phyloP scores from a whole-genome alignment of 768 basidiomycete genomes.

The Macrolepiota albuminosa region DNA sequence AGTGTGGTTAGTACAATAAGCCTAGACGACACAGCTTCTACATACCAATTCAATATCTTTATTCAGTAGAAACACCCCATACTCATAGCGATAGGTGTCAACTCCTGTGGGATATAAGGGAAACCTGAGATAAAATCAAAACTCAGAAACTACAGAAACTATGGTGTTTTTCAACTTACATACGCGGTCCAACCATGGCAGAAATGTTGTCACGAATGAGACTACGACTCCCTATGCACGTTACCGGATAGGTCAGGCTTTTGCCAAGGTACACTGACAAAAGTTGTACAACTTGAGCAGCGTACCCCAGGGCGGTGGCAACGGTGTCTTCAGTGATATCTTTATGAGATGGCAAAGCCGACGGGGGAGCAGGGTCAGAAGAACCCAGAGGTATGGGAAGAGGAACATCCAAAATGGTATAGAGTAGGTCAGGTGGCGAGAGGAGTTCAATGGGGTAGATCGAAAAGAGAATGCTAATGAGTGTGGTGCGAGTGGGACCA shows the following conservation, averaged over 20 bases:
- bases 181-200: conserved; percentile 91
- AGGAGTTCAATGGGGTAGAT: conserved; percentile 90
- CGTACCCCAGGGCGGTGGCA: conserved; percentile 88
- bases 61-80: conserved; percentile 94
- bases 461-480: conserved; percentile 64
- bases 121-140: conserved; percentile 53
- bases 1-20: conserved; percentile 6
- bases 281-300: conserved; percentile 80
- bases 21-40: conserved; percentile 5
- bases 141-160: not conserved
- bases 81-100: conserved; percentile 96
- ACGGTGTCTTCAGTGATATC: conserved; percentile 81
- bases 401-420: conserved; percentile 82
- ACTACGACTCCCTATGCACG: conserved; percentile 86
- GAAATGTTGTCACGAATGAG: conserved; percentile 90
- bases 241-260: conserved; percentile 82
- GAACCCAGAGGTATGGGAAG: conserved; percentile 77
- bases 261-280: conserved; percentile 77
- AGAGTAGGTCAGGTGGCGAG: conserved; percentile 82
- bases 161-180: conserved; percentile 48
- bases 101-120: conserved; percentile 93
- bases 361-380: conserved; percentile 81
- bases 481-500: conserved; percentile 50
- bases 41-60: conserved; percentile 94
- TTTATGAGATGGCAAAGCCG: conserved; percentile 57